Percentiles rank a stretch among this genome's conserved stretches.
phyloP scores from a whole-genome alignment of 2,329 filamentous ascomycete genomes.

The Trichophyton verrucosum region DNA sequence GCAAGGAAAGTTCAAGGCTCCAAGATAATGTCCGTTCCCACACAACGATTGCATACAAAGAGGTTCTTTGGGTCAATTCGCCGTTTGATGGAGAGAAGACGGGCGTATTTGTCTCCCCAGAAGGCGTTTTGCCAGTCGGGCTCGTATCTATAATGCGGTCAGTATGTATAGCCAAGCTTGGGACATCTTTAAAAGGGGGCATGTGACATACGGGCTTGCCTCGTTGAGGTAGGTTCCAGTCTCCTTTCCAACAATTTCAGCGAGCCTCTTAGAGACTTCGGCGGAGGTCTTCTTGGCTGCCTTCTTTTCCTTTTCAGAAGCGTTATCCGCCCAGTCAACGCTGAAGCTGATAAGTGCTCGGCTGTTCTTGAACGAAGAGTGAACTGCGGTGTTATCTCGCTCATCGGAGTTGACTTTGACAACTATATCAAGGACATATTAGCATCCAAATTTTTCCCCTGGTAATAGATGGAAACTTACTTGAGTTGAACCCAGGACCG shows the following conservation, averaged over 20 bases:
- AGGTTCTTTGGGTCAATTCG: slow-evolving; percentile 37
- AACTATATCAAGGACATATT: slow-evolving; percentile 11
- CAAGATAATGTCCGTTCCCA: slow-evolving; percentile 27
- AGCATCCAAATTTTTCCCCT: not conserved
- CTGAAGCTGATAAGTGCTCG: slow-evolving; percentile 19
- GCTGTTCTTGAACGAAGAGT: slow-evolving; percentile 19
- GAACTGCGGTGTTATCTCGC: slow-evolving; percentile 20
- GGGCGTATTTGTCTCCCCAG: slow-evolving; percentile 32
- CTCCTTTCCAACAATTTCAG: slow-evolving; percentile 18
- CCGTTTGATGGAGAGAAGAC: slow-evolving; percentile 36
- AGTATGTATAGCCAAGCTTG: not conserved
- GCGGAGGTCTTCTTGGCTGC: slow-evolving; percentile 16
- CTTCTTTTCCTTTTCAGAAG: slow-evolving; percentile 16
- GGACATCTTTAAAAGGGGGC: not conserved
- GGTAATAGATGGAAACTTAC: slow-evolving; percentile 12
- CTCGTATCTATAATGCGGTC: slow-evolving; percentile 16
- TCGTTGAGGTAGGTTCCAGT: slow-evolving; percentile 21
- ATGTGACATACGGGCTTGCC: slow-evolving; percentile 13
- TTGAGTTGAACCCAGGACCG: slow-evolving; percentile 21
- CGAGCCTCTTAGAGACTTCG: slow-evolving; percentile 18
- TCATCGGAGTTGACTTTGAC: slow-evolving; percentile 20
- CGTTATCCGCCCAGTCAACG: slow-evolving; percentile 20
- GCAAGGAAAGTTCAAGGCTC: slow-evolving; percentile 12
- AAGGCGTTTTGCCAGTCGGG: slow-evolving; percentile 21
- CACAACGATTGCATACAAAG: slow-evolving; percentile 39